These are phyloP conservation scores for Podospora comata DNA, from an alignment of 495 filamentous ascomycete species.

Conservation along the genomic window DNA sequence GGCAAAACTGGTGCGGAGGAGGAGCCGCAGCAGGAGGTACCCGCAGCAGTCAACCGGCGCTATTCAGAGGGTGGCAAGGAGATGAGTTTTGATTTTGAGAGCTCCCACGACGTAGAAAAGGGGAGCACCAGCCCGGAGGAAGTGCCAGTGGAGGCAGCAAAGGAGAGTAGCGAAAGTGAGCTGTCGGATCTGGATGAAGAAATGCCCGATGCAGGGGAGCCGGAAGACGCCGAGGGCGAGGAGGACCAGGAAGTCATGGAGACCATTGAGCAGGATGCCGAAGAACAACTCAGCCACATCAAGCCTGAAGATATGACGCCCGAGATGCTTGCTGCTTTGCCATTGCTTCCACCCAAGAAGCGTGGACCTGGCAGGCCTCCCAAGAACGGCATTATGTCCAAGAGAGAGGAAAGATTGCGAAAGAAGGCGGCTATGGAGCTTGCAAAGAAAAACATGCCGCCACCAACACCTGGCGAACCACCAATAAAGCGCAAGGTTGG, in stretches of 20 bases:
- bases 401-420: constrained; percentile 67
- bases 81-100: constrained; percentile 66
- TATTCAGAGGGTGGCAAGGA: constrained; percentile 55
- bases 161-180: constrained; percentile 31
- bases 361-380: constrained; percentile 84
- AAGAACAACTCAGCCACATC: constrained; percentile 32
- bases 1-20: constrained; percentile 66
- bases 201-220: constrained; percentile 31
- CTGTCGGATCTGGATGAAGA: constrained; percentile 31
- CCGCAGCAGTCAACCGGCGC: constrained; percentile 29
- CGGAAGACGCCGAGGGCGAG: constrained; percentile 28
- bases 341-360: constrained; percentile 56
- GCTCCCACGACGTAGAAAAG: constrained; percentile 51
- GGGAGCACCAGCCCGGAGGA: constrained; percentile 52
- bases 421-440: constrained; percentile 58
- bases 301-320: constrained; percentile 35
- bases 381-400: constrained; percentile 91
- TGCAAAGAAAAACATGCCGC: constrained; percentile 46
- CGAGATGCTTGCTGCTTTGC: constrained; percentile 29
- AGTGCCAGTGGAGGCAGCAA: constrained; percentile 4
- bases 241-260: constrained; percentile 38
- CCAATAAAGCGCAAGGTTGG: constrained; percentile 61
- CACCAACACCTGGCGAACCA: constrained; percentile 42
- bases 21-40: constrained; percentile 40
- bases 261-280: constrained; percentile 39